These are phyloP conservation scores for Sparassis latifolia DNA, from an alignment of 1,284 basidiomycete species.

Conservation along the genomic window DNA sequence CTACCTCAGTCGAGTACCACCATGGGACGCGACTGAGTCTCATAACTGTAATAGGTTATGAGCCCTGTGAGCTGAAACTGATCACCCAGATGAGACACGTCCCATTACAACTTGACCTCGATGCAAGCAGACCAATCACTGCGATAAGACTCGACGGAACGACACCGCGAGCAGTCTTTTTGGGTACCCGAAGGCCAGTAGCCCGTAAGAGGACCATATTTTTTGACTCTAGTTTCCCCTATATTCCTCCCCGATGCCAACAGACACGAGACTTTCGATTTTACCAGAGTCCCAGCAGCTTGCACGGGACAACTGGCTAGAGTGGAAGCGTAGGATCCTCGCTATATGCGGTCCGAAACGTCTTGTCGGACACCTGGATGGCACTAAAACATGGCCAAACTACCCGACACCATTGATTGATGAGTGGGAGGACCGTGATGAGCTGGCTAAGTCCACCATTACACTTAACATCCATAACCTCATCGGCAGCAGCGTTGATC, in stretches of 20 bases:
- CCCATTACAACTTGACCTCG: neutral
- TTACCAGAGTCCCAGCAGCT: neutral
- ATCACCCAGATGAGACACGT: neutral
- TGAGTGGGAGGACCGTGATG: neutral
- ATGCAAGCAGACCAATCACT: too few relatives aligned
- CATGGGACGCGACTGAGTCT: neutral
- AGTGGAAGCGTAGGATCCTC: neutral
- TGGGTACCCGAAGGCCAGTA: too few relatives aligned
- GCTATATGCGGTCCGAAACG: neutral
- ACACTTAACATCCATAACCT: neutral
- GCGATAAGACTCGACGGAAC: too few relatives aligned
- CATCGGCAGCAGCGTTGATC: neutral
- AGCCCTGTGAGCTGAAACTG: neutral
- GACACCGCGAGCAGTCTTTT: too few relatives aligned
- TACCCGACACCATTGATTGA: neutral
- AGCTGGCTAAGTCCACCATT: neutral
- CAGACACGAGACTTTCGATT: neutral
- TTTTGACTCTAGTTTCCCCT: too few relatives aligned
- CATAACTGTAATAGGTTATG: neutral
- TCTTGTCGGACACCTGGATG: neutral
- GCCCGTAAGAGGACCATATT: too few relatives aligned
- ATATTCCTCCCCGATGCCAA: neutral
- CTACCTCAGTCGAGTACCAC: neutral
- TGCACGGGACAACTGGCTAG: neutral
- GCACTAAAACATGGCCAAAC: neutral